phyloP scores from a whole-genome alignment of 2,329 filamentous ascomycete species.

The Thelonectria discophora region DNA sequence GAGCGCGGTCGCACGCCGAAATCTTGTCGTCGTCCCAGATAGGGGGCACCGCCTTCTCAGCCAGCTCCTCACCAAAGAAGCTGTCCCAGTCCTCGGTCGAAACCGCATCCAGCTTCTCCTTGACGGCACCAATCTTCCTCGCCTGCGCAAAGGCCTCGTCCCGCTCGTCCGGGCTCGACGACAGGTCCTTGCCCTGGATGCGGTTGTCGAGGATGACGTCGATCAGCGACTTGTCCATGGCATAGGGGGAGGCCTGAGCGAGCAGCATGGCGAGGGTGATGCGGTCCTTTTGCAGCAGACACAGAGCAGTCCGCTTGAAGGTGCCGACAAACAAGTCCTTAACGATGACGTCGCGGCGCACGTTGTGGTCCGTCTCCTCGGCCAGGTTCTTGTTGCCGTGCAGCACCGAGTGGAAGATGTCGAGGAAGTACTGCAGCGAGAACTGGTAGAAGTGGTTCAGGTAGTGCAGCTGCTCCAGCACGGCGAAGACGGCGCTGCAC shows the following conservation, averaged over 20 bases:
- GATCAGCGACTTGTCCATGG: slow-evolving; percentile 90
- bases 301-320: slow-evolving; percentile 92
- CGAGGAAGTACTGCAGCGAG: slow-evolving; percentile 96
- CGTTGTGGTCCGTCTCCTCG: slow-evolving; percentile 76
- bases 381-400: slow-evolving; percentile 79
- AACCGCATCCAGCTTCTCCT: slow-evolving; percentile 72
- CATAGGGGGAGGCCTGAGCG: slow-evolving; percentile 93
- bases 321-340: slow-evolving; percentile 90
- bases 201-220: slow-evolving; percentile 85
- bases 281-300: slow-evolving; percentile 90
- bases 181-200: slow-evolving; percentile 80
- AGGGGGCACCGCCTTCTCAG: slow-evolving; percentile 82
- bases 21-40: slow-evolving; percentile 73
- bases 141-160: slow-evolving; percentile 76
- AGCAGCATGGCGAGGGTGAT: slow-evolving; percentile 95
- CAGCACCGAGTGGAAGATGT: slow-evolving; percentile 95
- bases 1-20: slow-evolving; percentile 75
- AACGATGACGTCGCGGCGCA: slow-evolving; percentile 88
- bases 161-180: slow-evolving; percentile 69
- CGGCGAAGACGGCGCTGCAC: slow-evolving; percentile 96
- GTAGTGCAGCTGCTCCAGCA: slow-evolving; percentile 96
- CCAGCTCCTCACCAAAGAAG: slow-evolving; percentile 87
- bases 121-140: slow-evolving; percentile 76
- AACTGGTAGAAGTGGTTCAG: slow-evolving; percentile 99
- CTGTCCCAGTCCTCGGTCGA: slow-evolving; percentile 75